phyloP scores from a whole-genome alignment of 495 filamentous ascomycete genomes.

The Tetracladium marchalianum region DNA sequence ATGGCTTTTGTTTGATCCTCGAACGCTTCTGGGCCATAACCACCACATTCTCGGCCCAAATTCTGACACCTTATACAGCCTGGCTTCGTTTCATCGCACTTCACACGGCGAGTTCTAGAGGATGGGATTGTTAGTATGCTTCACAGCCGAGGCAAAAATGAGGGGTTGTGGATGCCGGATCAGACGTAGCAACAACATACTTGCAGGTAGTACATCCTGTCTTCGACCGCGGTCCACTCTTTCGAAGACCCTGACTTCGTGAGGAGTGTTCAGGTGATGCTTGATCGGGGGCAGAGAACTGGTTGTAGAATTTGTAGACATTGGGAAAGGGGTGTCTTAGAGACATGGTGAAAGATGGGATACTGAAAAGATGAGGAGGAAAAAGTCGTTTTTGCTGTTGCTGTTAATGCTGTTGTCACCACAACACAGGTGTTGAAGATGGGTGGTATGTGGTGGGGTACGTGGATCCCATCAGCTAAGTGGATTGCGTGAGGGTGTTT shows the following conservation, averaged over 20 bases:
- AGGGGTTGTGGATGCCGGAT: neutral
- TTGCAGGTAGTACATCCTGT: constrained; percentile 23
- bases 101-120: constrained; percentile 33
- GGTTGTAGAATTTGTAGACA: constrained; percentile 22
- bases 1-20: constrained; percentile 14
- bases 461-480: too few species aligned
- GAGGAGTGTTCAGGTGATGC: constrained; percentile 18
- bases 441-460: too few species aligned
- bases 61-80: constrained; percentile 43
- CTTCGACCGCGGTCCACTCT: constrained; percentile 19
- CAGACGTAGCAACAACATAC: constrained; percentile 12
- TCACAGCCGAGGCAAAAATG: neutral
- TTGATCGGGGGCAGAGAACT: constrained; percentile 18
- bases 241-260: constrained; percentile 18
- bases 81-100: constrained; percentile 50
- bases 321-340: constrained; percentile 21
- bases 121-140: neutral
- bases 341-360: constrained; percentile 5
- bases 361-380: too few species aligned
- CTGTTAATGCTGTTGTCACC: too few species aligned
- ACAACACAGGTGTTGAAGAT: too few species aligned
- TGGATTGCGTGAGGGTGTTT: too few species aligned
- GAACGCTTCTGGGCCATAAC: constrained; percentile 30
- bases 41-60: constrained; percentile 43
- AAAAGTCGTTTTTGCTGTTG: too few species aligned